A percentile compares a stretch with the other conserved stretches of the same genome.
Evolutionary conservation across 2,329 filamentous ascomycete genomes (phyloP).

Genomic region (Taxawa tesnikishii): DNA sequence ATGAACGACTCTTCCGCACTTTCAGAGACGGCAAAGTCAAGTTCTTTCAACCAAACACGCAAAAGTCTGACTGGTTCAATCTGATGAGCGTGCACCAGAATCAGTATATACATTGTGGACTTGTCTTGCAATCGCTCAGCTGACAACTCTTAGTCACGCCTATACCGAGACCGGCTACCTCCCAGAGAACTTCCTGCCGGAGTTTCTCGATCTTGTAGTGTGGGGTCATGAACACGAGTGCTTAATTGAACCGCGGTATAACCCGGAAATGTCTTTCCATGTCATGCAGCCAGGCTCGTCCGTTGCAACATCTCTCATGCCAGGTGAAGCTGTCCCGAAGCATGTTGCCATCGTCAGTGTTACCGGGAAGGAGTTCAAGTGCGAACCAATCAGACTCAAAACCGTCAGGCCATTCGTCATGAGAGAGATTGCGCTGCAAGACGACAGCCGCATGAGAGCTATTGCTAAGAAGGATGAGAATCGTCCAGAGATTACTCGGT

Average conservation of each 20-base stretch:
- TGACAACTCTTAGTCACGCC: conserved; percentile 41
- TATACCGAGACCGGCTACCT: conserved; percentile 89
- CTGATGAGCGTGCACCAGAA: conserved; percentile 93
- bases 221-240: conserved; percentile 99
- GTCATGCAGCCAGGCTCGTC: conserved; percentile 98
- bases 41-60: conserved; percentile 73
- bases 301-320: conserved; percentile 81
- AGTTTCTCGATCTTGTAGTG: conserved; percentile 81
- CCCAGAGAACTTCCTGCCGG: conserved; percentile 82
- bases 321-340: conserved; percentile 82
- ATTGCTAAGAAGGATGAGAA: conserved; percentile 76
- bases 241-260: conserved; percentile 69
- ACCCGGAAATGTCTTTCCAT: conserved; percentile 79
- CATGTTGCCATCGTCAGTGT: conserved; percentile 79
- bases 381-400: conserved; percentile 72
- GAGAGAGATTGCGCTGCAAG: conserved; percentile 63
- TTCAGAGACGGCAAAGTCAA: conserved; percentile 89
- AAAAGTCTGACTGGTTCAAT: conserved; percentile 90
- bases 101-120: conserved; percentile 47
- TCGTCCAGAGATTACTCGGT: conserved; percentile 63
- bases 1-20: conserved; percentile 87
- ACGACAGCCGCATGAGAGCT: conserved; percentile 64
- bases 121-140: background rate
- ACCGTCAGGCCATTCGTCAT: conserved; percentile 86
- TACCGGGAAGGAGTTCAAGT: conserved; percentile 68